Percentiles rank a stretch among this genome's conserved stretches.
Conservation (phyloP, 2,329 filamentous ascomycete genomes). For the Knufia fluminis region DNA sequence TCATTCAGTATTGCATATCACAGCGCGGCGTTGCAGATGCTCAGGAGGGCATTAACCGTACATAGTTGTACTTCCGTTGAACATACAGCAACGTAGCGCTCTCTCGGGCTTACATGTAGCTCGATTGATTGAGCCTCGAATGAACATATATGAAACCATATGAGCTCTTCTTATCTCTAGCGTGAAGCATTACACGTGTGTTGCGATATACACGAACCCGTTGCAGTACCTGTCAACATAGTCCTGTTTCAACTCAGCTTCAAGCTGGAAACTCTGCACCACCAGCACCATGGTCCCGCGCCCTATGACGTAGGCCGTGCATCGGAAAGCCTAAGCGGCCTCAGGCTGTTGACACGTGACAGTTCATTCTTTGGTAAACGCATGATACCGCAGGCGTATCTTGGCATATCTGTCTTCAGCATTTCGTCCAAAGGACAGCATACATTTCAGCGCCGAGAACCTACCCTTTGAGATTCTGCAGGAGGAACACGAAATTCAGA, state of each 20-base stretch:
- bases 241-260: no score
- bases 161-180: neutral
- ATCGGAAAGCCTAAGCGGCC: neutral
- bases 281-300: no score
- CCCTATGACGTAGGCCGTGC: neutral
- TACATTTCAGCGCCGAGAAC: neutral
- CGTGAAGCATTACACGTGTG: no score
- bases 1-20: slow-evolving; percentile 2
- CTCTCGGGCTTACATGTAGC: slow-evolving; percentile 8
- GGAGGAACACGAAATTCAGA: neutral
- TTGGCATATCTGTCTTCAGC: slow-evolving; percentile 6
- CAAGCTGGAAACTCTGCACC: no score
- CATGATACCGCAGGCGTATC: neutral
- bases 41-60: neutral
- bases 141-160: slow-evolving; percentile 1
- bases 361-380: neutral
- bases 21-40: slow-evolving; percentile 5
- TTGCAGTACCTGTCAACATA: no score
- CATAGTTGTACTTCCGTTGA: neutral
- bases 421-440: neutral
- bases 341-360: no score
- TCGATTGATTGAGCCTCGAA: slow-evolving; percentile 12
- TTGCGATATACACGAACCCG: no score
- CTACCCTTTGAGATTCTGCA: neutral
- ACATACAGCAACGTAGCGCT: slow-evolving; percentile 6